Conservation (phyloP, 441 rosid species). For the Eutrema salsugineum region DNA sequence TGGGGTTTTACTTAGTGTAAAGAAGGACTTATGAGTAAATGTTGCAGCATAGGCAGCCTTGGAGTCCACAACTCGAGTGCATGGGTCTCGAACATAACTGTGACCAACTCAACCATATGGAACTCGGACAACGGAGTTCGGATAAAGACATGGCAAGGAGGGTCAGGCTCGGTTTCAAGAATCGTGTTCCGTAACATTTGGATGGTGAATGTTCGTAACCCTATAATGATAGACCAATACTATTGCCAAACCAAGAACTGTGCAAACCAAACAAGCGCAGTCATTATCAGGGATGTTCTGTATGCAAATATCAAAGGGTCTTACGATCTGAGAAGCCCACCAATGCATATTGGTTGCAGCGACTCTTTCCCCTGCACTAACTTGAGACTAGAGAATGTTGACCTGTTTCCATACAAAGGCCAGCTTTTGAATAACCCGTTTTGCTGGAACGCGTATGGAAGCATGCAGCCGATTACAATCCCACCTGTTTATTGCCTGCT, state of each 20-base stretch:
- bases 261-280: constrained; percentile 68
- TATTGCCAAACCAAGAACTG: constrained; percentile 62
- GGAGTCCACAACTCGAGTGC: constrained; percentile 69
- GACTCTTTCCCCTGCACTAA: constrained; percentile 73
- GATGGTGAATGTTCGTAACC: constrained; percentile 66
- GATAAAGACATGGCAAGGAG: constrained; percentile 93
- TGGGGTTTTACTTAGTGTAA: background rate
- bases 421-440: constrained; percentile 41
- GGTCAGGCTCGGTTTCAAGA: constrained; percentile 61
- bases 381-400: constrained; percentile 49
- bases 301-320: constrained; percentile 63
- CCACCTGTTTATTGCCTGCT: constrained; percentile 65
- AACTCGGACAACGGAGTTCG: constrained; percentile 58
- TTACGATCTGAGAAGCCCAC: constrained; percentile 60
- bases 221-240: constrained; percentile 75
- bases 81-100: constrained; percentile 70
- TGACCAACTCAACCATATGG: constrained; percentile 55
- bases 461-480: constrained; percentile 39
- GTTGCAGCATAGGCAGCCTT: constrained; percentile 81
- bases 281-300: constrained; percentile 44
- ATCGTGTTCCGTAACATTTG: constrained; percentile 57
- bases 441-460: constrained; percentile 84
- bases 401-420: constrained; percentile 60
- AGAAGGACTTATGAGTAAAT: background rate
- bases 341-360: constrained; percentile 72